Percentiles rank a stretch among this genome's conserved stretches.
Evolutionary conservation across 495 filamentous ascomycete species (phyloP).

Genomic region (Annulohypoxylon stygium): DNA sequence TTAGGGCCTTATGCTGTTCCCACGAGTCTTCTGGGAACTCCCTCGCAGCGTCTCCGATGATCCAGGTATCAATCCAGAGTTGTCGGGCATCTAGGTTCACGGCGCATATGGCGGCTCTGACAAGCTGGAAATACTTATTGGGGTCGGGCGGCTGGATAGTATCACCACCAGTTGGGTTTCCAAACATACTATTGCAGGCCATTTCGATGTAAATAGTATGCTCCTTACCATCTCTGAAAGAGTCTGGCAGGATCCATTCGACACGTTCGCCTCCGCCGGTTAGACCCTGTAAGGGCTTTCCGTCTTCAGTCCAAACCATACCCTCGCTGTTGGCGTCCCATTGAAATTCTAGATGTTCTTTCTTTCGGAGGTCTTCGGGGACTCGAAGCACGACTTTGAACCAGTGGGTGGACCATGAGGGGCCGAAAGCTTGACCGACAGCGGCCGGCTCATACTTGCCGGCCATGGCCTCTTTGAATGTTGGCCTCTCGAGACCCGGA

Average conservation of each 20-base stretch:
- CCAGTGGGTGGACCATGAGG: conserved; percentile 99
- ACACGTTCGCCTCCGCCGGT: conserved; percentile 91
- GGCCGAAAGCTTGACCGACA: conserved; percentile 85
- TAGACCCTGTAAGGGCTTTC: conserved; percentile 89
- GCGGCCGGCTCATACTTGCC: conserved; percentile 81
- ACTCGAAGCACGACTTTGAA: conserved; percentile 85
- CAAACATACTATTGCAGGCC: conserved; percentile 99
- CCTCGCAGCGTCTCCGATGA: conserved; percentile 86
- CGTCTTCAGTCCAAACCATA: conserved; percentile 88
- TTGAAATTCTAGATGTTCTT: conserved; percentile 88
- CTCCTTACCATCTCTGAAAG: conserved; percentile 83
- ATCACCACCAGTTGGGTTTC: conserved; percentile 87
- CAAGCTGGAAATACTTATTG: conserved; percentile 80
- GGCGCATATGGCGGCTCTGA: conserved; percentile 86
- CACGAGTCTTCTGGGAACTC: conserved; percentile 84
- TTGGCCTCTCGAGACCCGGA: conserved; percentile 80
- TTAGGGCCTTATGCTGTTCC: conserved; percentile 88
- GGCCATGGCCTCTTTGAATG: conserved; percentile 89
- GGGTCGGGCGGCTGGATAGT: conserved; percentile 89
- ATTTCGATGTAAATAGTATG: conserved; percentile 96
- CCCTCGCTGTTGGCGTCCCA: conserved; percentile 97
- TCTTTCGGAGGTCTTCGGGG: conserved; percentile 75
- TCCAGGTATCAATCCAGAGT: conserved; percentile 93
- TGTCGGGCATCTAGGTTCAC: conserved; percentile 87
- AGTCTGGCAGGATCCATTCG: conserved; percentile 89